Evolutionary conservation across 345 rosid genomes (phyloP).

Genomic region (Eucalyptus victrix): DNA sequence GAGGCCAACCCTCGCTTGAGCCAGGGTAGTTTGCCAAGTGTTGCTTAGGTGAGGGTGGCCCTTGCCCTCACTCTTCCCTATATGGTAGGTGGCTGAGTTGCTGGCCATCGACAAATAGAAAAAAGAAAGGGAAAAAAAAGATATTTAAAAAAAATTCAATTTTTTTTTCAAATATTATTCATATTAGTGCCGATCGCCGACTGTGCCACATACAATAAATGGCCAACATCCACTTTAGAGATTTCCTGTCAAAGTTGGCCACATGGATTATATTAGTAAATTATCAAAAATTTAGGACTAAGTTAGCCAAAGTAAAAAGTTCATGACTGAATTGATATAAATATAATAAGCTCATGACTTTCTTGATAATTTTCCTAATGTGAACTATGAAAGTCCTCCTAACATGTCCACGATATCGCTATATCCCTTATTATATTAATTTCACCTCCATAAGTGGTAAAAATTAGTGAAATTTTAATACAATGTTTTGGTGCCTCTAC

Average conservation of each 20-base stretch:
- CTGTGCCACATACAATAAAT: accelerated
- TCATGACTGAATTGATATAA: too few species aligned
- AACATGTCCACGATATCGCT: not conserved
- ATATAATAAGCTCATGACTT: too few species aligned
- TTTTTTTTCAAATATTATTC: too few species aligned
- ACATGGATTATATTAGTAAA: not conserved
- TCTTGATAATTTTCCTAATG: too few species aligned
- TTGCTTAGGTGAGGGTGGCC: not conserved
- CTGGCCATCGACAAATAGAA: not conserved
- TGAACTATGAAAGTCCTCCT: not conserved
- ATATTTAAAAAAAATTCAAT: too few species aligned
- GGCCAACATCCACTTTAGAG: too few species aligned
- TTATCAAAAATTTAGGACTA: too few species aligned
- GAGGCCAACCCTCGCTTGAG: not conserved
- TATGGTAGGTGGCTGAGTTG: not conserved
- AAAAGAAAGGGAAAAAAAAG: too few species aligned
- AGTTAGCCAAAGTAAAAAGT: not conserved
- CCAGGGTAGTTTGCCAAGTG: not conserved
- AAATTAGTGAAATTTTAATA: not conserved
- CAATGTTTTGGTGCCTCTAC: not conserved
- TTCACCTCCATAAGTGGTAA: not conserved
- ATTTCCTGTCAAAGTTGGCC: not conserved
- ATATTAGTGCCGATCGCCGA: accelerated
- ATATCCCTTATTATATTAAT: not conserved
- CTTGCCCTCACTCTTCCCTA: not conserved